Evolutionary conservation across 305 asterid species (phyloP).

Genomic region (Ruellia speciosa): DNA sequence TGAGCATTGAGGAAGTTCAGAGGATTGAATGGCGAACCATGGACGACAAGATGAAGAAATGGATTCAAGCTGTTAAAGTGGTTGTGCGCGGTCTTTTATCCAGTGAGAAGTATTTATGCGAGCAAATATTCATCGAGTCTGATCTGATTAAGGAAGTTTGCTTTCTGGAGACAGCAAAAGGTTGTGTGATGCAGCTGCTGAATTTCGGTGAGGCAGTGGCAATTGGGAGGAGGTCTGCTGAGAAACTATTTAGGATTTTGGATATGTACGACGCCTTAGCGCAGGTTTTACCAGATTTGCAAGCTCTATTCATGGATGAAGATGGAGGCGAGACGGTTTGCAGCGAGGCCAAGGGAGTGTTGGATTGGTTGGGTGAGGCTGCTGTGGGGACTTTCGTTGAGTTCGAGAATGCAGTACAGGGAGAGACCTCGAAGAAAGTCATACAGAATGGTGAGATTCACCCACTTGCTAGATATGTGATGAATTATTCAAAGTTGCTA

Average conservation of each 20-base stretch:
- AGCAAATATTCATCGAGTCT: constrained; percentile 59
- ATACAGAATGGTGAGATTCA: constrained; percentile 79
- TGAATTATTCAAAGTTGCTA: constrained; percentile 78
- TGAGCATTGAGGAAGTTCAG: constrained; percentile 95
- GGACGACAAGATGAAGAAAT: constrained; percentile 86
- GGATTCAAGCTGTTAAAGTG: constrained; percentile 75
- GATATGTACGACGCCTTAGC: constrained; percentile 80
- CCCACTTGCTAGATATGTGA: constrained; percentile 81
- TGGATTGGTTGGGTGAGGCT: constrained; percentile 68
- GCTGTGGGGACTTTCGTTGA: constrained; percentile 83
- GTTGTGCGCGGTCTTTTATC: constrained; percentile 55
- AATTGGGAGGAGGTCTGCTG: constrained; percentile 68
- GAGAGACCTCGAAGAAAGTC: constrained; percentile 70
- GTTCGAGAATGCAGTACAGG: constrained; percentile 86
- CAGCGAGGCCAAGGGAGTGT: constrained; percentile 73
- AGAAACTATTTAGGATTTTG: constrained; percentile 77
- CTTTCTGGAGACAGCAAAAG: constrained; percentile 78
- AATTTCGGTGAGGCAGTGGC: constrained; percentile 95
- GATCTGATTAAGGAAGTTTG: constrained; percentile 74
- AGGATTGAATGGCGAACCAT: constrained; percentile 61
- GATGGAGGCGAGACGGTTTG: constrained; percentile 74
- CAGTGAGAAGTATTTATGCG: constrained; percentile 66
- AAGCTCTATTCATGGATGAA: constrained; percentile 54
- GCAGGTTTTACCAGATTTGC: constrained; percentile 54
- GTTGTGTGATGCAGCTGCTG: constrained; percentile 85